Percentiles rank a stretch among this genome's conserved stretches.
phyloP scores from a whole-genome alignment of 2,329 filamentous ascomycete species.

The Fusarium buxicola region DNA sequence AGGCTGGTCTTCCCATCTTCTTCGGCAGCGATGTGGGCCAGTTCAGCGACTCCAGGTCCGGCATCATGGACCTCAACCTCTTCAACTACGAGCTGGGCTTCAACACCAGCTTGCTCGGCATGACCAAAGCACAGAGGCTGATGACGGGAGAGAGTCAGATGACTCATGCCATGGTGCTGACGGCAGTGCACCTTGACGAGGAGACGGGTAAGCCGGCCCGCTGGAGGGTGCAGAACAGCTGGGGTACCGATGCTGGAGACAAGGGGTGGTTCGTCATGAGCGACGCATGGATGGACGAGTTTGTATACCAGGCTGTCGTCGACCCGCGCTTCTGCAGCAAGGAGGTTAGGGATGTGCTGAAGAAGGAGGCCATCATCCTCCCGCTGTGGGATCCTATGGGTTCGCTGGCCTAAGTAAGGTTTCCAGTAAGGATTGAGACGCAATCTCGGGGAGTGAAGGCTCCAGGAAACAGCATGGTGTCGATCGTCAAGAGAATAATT shows the following conservation, averaged over 20 bases:
- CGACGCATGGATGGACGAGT: slow-evolving; percentile 83
- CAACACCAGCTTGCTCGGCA: slow-evolving; percentile 76
- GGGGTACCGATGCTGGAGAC: slow-evolving; percentile 76
- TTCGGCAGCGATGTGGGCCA: slow-evolving; percentile 92
- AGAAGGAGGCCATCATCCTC: slow-evolving; percentile 76
- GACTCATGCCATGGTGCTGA: slow-evolving; percentile 95
- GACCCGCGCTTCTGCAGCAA: slow-evolving; percentile 75
- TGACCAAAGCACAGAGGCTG: slow-evolving; percentile 82
- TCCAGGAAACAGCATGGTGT: neutral
- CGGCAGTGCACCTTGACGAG: slow-evolving; percentile 81
- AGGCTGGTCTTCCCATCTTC: slow-evolving; percentile 83
- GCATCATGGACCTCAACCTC: slow-evolving; percentile 84
- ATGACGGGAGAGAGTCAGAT: slow-evolving; percentile 81
- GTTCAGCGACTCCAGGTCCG: slow-evolving; percentile 73
- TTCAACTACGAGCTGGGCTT: slow-evolving; percentile 88
- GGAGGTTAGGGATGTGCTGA: slow-evolving; percentile 76
- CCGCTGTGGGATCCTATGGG: slow-evolving; percentile 88
- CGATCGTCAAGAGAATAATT: neutral
- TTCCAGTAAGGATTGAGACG: neutral
- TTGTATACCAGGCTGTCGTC: slow-evolving; percentile 87
- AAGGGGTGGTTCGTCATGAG: slow-evolving; percentile 93
- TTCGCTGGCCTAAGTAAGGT: slow-evolving; percentile 65
- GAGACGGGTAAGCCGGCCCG: slow-evolving; percentile 72
- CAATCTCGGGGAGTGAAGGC: neutral
- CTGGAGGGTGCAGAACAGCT: slow-evolving; percentile 91